phyloP scores from a whole-genome alignment of 2,329 filamentous ascomycete species.

The Elsinoe necatrix region DNA sequence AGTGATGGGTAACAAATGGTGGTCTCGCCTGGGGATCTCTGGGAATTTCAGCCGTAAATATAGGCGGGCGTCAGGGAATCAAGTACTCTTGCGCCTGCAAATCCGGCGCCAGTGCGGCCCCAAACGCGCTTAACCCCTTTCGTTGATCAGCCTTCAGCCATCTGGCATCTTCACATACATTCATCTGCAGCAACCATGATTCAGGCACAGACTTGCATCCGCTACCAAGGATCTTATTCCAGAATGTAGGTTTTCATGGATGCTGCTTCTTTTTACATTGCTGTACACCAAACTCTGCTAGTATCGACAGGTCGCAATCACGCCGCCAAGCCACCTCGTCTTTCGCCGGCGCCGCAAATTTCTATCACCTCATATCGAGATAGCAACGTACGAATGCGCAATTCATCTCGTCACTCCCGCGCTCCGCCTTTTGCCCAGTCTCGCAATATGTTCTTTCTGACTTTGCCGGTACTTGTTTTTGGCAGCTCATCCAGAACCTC shows the following conservation, averaged over 20 bases:
- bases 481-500: slow-evolving; percentile 81
- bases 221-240: background rate
- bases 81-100: slow-evolving; percentile 1
- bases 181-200: background rate
- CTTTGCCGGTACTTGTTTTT: slow-evolving; percentile 95
- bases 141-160: background rate
- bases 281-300: background rate
- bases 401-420: slow-evolving; percentile 21
- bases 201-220: background rate
- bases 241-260: background rate
- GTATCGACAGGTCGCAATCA: background rate
- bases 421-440: slow-evolving; percentile 65
- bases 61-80: background rate
- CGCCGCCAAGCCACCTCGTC: background rate
- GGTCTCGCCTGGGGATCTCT: background rate
- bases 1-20: background rate
- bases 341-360: slow-evolving; percentile 12
- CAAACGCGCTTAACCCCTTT: slow-evolving; percentile 8
- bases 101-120: background rate
- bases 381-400: slow-evolving; percentile 1
- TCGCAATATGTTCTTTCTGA: slow-evolving; percentile 87
- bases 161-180: slow-evolving; percentile 1
- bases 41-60: slow-evolving; percentile 7
- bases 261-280: background rate
- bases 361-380: slow-evolving; percentile 13